phyloP scores from a whole-genome alignment of 192 early-diverging fungal genomes.

The Chytriomyces sp. region DNA sequence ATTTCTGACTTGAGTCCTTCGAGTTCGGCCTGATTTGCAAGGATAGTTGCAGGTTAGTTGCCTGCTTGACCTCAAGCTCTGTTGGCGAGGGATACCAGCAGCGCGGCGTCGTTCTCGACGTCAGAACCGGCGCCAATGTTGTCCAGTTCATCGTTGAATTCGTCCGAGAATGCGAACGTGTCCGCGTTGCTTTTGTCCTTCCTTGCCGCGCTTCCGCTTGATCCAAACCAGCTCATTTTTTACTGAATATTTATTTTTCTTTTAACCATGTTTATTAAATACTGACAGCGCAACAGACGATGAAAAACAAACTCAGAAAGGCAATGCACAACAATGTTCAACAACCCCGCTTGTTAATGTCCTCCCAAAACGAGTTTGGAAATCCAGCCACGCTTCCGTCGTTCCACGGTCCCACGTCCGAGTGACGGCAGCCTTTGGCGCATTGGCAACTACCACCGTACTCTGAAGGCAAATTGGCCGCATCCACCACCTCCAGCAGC shows the following conservation, averaged over 20 bases:
- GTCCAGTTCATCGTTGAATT: neutral
- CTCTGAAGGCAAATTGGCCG: slow-evolving; percentile 33
- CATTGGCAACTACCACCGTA: slow-evolving; percentile 44
- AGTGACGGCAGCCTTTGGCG: slow-evolving; percentile 34
- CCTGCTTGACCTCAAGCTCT: neutral
- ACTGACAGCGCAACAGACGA: neutral
- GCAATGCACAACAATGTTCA: no score
- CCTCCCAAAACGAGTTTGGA: slow-evolving; percentile 44
- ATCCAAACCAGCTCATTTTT: neutral
- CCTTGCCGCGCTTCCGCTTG: neutral
- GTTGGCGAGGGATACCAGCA: slow-evolving; percentile 28
- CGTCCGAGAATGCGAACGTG: neutral
- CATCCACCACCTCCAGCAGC: slow-evolving; percentile 42
- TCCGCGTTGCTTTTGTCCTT: neutral
- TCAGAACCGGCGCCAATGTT: slow-evolving; percentile 5
- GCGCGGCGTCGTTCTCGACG: slow-evolving; percentile 45
- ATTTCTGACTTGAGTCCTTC: neutral
- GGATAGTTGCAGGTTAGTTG: neutral
- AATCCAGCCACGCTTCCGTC: slow-evolving; percentile 45
- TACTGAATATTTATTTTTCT: neutral
- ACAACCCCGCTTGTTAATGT: slow-evolving; percentile 22
- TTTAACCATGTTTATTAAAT: no score
- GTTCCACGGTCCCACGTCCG: slow-evolving; percentile 51
- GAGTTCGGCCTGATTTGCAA: slow-evolving; percentile 16
- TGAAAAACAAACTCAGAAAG: neutral